Percentiles rank a stretch among this genome's conserved stretches.
Evolutionary conservation across 129 eudicot species (phyloP).

Genomic region (Helianthus tuberosus): DNA sequence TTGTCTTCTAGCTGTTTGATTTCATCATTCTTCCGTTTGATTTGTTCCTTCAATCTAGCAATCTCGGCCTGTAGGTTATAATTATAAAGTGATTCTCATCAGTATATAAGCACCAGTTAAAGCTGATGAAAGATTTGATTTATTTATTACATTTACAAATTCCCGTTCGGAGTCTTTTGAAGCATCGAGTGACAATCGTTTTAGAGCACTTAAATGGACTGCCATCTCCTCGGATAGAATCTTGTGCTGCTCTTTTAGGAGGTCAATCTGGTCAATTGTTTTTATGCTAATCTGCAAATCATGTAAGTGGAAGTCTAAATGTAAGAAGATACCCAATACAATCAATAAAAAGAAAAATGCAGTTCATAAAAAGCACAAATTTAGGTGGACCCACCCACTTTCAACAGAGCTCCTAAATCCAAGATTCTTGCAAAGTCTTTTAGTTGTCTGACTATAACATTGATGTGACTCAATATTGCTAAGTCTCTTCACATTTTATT

Average conservation of each 20-base stretch:
- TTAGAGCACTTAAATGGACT: conserved; percentile 74
- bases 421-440: neutral
- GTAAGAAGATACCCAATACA: neutral
- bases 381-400: neutral
- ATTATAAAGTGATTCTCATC: conserved; percentile 13
- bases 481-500: neutral
- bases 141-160: conserved; percentile 61
- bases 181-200: conserved; percentile 68
- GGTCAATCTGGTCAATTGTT: conserved; percentile 83
- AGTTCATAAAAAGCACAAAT: neutral
- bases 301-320: conserved; percentile 15
- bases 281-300: conserved; percentile 59
- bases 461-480: neutral
- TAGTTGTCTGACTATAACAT: neutral
- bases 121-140: conserved; percentile 15
- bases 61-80: conserved; percentile 58
- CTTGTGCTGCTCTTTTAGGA: conserved; percentile 88
- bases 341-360: neutral
- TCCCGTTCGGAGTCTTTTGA: conserved; percentile 52
- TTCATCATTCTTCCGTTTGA: conserved; percentile 57
- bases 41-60: conserved; percentile 64
- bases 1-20: conserved; percentile 61
- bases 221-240: conserved; percentile 89
- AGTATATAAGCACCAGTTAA: conserved; percentile 15
- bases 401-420: neutral